phyloP scores from a whole-genome alignment of 345 rosid genomes.

The Populus nigra region DNA sequence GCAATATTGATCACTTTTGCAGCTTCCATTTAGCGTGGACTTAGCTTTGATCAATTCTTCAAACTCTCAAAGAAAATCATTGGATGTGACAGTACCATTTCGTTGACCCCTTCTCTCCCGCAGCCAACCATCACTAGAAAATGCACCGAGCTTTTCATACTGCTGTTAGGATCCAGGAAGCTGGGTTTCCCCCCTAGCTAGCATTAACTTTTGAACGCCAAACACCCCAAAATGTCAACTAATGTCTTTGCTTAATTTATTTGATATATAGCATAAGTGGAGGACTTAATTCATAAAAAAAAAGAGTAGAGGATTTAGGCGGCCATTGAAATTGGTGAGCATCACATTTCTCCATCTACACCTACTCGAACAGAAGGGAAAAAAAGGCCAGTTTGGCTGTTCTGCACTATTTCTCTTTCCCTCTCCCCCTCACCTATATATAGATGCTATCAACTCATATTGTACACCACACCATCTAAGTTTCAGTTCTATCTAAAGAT shows the following conservation, averaged over 20 bases:
- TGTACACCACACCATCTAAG: neutral
- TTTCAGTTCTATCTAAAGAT: neutral
- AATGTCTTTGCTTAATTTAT: too few species aligned
- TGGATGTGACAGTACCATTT: too few species aligned
- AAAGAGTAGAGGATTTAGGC: too few species aligned
- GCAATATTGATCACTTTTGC: neutral
- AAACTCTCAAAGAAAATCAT: neutral
- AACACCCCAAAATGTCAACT: too few species aligned
- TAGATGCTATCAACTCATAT: neutral
- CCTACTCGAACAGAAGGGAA: neutral
- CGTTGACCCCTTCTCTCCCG: too few species aligned
- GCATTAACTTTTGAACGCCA: too few species aligned
- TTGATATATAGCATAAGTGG: too few species aligned
- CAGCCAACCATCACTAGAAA: neutral
- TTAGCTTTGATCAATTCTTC: neutral
- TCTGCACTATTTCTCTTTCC: slow-evolving; percentile 1
- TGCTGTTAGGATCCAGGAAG: too few species aligned
- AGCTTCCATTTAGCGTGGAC: neutral
- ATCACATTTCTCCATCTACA: neutral
- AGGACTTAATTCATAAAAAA: neutral
- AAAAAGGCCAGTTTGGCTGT: slow-evolving; percentile 17
- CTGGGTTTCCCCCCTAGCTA: too few species aligned
- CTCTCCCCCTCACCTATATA: slow-evolving; percentile 13
- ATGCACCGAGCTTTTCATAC: neutral
- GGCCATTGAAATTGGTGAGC: neutral